Evolutionary conservation across 2,329 filamentous ascomycete species (phyloP).

Genomic region (Neonectria coccinea): DNA sequence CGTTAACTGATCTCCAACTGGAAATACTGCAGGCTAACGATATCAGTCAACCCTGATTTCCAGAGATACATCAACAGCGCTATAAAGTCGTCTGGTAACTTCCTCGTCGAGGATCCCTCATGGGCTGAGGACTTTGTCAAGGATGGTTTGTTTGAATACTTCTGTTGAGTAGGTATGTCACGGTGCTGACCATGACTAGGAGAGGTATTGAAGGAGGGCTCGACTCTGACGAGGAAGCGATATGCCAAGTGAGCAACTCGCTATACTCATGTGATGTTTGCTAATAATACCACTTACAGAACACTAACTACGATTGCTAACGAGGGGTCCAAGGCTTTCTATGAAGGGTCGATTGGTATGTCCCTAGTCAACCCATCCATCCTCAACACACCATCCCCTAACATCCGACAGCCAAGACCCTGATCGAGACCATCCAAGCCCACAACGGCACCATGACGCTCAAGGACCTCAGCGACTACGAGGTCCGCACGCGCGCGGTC

Average conservation of each 20-base stretch:
- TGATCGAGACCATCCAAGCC: conserved; percentile 74
- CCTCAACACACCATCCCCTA: conserved; percentile 3
- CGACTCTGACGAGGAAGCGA: conserved; percentile 82
- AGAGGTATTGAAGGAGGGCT: conserved; percentile 75
- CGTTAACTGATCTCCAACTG: conserved; percentile 15
- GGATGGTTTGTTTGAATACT: conserved; percentile 61
- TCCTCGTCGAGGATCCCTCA: conserved; percentile 78
- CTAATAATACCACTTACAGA: conserved; percentile 36
- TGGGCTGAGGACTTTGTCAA: conserved; percentile 94
- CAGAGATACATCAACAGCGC: conserved; percentile 76
- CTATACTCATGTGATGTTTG: background rate
- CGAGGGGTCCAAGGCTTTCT: conserved; percentile 79
- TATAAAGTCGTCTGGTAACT: conserved; percentile 59
- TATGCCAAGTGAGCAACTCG: conserved; percentile 67
- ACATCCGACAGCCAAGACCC: conserved; percentile 71
- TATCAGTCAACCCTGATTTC: conserved; percentile 76
- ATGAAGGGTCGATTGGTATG: conserved; percentile 72
- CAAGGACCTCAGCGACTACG: conserved; percentile 80
- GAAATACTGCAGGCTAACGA: conserved; percentile 37
- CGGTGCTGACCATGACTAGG: conserved; percentile 52
- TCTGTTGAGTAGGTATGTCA: background rate
- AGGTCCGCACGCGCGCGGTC: conserved; percentile 72
- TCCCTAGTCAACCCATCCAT: background rate
- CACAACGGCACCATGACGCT: conserved; percentile 88
- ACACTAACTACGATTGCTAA: conserved; percentile 83